Base-by-base conservation (phyloP, 2,329 filamentous ascomycete species). In the Colletotrichum orchidophilum region DNA sequence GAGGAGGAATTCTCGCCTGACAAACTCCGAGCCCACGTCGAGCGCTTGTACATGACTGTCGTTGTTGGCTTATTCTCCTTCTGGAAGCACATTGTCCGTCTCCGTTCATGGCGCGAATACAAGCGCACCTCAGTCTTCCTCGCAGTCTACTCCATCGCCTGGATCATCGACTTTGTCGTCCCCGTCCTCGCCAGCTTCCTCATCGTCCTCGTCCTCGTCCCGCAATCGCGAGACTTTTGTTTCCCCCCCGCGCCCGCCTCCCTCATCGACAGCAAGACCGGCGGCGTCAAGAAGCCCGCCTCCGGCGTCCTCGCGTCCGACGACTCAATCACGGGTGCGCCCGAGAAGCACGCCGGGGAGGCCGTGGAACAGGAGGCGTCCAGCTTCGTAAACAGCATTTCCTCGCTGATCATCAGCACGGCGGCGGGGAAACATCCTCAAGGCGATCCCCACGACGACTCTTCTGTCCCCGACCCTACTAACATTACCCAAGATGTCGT, bases 1-100 rank as follows among this genome's bases (percentile, higher is more conserved):
- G 91, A 96, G 64, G 94, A 96, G 74, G 92, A 95, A 68, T 96
- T 96, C 79, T 94, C 92, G 0, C 94, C 94, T 0, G 94, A 96
- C 77, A 96, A 96, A 81, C 83, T 97, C 54, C 87, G 94, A 12
- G 89, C 91, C 2, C 94, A 93, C 63, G 79, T 96, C 4, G 94
- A 97, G 81, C 87, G 94, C 15, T 83, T 96, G 12, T 97, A 97
- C 78, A 95, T 94, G 87, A 94, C 92, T 0, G 89, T 97, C 0
- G 84, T 92, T 8, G 87, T 95, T 59, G 87, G 90, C 15, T 55
- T 94, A 13, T 86, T 94, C 53, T 86, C 84, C 0, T 87, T 89
- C 18, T 88, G 88, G 71, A 96, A 96, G 76, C 94, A 97, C 71
- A 86, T 95, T 73, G 91, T 89, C 3, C 87, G 94, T 13, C 81